Evolutionary conservation across 495 filamentous ascomycete genomes (phyloP), one percentile per base, ranked within the genome.

Genomic region (Talaromyces borbonicus): DNA sequence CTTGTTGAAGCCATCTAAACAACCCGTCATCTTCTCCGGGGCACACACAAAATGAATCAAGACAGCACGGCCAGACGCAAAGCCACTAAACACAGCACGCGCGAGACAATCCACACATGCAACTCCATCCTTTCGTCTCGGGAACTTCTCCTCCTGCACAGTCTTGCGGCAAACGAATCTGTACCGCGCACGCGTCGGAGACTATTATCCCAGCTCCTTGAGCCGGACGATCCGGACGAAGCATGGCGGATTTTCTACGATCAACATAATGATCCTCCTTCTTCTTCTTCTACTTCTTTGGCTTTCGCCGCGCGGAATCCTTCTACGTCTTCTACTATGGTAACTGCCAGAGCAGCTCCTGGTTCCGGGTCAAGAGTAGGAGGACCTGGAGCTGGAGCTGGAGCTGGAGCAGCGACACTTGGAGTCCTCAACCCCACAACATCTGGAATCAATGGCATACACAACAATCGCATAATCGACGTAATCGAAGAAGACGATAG

Each of bases 151-250:
- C 56, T 63, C 0, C 55, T 63, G 1, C 61, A 71, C 36, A 60
- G 63, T 0, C 30, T 68, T 1, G 59, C 60, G 16, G 53, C 59
- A 0, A 53, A 57, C 11, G 64, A 62, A 62, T 63, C 67, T 46
- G 55, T 70, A 49, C 65, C 67, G 3, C 62, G 67, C 59, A 58
- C 63, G 23, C 62, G 63, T 35, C 62, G 65, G 25, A 59, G 58
- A 36, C 67, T 70, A 48, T 50, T 58, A 29, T 52, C 63, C 1
- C 63, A 60, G 39, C 48, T 67, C 2, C 51, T 70, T 40, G 54
- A 61, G 6, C 54, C 61, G 7, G 55, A 58, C 8, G 56, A 66
- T 48, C 52, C 54, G 0, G 31, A 45, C 8, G 24, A 8, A 15
- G 43, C 43, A 0, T 16, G 15, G 11, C 19, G 26, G 2, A 18